These are phyloP conservation scores for Geum urbanum DNA, from an alignment of 306 rosid genomes.

Conservation along the genomic window DNA sequence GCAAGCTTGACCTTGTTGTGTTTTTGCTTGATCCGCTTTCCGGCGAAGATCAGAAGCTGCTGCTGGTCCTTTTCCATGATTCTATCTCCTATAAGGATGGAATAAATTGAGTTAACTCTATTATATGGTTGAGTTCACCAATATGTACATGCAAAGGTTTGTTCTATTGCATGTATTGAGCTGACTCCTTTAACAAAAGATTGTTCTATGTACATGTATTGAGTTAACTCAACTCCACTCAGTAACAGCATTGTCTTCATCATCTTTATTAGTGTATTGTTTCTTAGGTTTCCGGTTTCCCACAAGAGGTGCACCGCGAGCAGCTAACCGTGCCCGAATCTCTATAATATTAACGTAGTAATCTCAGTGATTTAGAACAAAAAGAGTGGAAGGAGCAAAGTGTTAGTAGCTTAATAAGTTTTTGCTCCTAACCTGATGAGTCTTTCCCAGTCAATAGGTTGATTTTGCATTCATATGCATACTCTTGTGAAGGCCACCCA, in stretches of 20 bases:
- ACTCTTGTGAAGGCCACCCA: constrained; percentile 66
- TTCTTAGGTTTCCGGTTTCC: constrained; percentile 76
- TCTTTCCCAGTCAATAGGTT: constrained; percentile 89
- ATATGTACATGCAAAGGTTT: too few relatives aligned
- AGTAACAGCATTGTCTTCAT: constrained; percentile 41
- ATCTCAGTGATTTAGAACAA: constrained; percentile 12
- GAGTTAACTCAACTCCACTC: too few relatives aligned
- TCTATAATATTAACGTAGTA: constrained; percentile 49
- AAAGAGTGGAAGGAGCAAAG: constrained; percentile 6
- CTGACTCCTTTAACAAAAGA: too few relatives aligned
- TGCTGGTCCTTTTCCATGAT: too few relatives aligned
- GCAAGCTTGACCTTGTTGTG: too few relatives aligned
- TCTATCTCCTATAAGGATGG: too few relatives aligned
- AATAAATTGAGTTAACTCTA: too few relatives aligned
- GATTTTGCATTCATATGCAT: constrained; percentile 87
- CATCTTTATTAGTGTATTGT: constrained; percentile 49
- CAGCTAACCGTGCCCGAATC: constrained; percentile 87
- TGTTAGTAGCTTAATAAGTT: constrained; percentile 1
- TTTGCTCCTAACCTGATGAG: constrained; percentile 70
- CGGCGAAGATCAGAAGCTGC: too few relatives aligned
- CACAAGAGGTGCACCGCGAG: constrained; percentile 70
- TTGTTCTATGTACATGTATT: too few relatives aligned
- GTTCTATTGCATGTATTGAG: too few relatives aligned
- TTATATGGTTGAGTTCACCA: too few relatives aligned
- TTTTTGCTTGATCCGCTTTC: too few relatives aligned